Base-by-base conservation (phyloP, 2,329 filamentous ascomycete genomes). In the Paraphoma chrysanthemicola region DNA sequence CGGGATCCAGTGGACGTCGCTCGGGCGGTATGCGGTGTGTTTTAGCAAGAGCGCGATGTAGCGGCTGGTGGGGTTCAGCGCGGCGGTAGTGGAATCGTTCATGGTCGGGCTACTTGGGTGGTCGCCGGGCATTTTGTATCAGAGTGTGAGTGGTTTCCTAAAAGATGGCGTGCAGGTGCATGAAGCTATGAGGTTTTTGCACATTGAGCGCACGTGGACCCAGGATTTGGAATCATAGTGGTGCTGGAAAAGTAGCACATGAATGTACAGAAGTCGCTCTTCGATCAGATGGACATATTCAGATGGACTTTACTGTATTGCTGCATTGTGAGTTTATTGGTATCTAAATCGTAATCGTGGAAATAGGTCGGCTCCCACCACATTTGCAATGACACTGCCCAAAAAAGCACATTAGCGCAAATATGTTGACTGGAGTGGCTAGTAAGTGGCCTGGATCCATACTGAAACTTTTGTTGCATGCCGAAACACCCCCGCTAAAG, bases 401-500 rank as follows among this genome's bases (percentile, higher is more conserved):
- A 14, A 36, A 36, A 36, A 36, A 36, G 33, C 33, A 10, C 7
- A 36, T 14, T 36, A 36, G 23, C 23, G 23, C 23, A 23, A 23
- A 3, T 23, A 2, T 23, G 23, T 23, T 5, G 23, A 5, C 23
- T 23, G 23, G 23, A 23, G 23, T 23, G 23, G 23, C 31, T 52
- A 50, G 17, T 41, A 30, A 42, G 33, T 44, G 30, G 6, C 30
- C 12, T 49, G 44, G 16, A 54, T 57, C 48, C 58, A 51, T 56
- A 41, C 49, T 30, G 36, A 38, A 41, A 53, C 48, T 63, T 63
- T 61, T 68, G 54, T 56, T 58, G 57, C 53, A 57, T 62, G 58
- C 60, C 65, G 41, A 62, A 66, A 64, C 62, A 64, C 68, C 66
- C 62, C 62, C 63, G 59, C 62, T 69, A 57, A 53, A 56, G 46